Evolutionary conservation across 2,329 filamentous ascomycete genomes (phyloP), one percentile per base, ranked within the genome.

Genomic region (Sclerotinia glacialis): DNA sequence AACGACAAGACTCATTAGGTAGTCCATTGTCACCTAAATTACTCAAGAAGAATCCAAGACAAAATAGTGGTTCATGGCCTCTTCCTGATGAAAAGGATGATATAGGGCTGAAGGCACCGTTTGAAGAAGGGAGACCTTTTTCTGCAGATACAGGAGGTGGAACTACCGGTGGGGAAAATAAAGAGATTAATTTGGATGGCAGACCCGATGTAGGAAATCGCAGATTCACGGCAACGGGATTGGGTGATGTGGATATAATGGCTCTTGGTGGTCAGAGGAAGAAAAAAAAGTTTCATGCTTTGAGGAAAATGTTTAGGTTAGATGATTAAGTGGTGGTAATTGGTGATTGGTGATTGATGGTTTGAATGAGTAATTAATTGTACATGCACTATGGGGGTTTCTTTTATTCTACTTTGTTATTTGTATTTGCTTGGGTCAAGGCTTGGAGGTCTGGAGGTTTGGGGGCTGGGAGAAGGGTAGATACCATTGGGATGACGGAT

Each of bases 261-360:
- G 66, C 23, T 23, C 56, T 67, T 44, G 64, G 50, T 12, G 67
- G 56, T n/a, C 53, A 49, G 49, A 72, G 66, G 64, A 85, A 83
- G 79, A 86, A 84, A 79, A 91, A 91, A 82, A 90, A 88, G 77
- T 91, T 92, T 77, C 82, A 83, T 52, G 79, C 81, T 65, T 77
- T 92, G 74, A 85, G 89, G 75, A 85, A 82, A 76, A 88, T 89
- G 76, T 89, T 92, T 77, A 80, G 82, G 59, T 76, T 87, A 60
- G 78, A 85, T 74, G 83, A 85, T 72, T 86, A 76, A 67, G n/a
- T 3, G 47, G 34, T 16, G 26, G 7, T 40, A 40, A 40, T 40
- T 26, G n/a, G 12, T 40, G 8, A 31, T 50, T 14, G 26, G 23
- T 58, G 18, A 2, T 8, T 28, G 23, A 5, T 14, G 16, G 50